Evolutionary conservation across 345 rosid genomes (phyloP).

Genomic region (Geranium rotundifolium): DNA sequence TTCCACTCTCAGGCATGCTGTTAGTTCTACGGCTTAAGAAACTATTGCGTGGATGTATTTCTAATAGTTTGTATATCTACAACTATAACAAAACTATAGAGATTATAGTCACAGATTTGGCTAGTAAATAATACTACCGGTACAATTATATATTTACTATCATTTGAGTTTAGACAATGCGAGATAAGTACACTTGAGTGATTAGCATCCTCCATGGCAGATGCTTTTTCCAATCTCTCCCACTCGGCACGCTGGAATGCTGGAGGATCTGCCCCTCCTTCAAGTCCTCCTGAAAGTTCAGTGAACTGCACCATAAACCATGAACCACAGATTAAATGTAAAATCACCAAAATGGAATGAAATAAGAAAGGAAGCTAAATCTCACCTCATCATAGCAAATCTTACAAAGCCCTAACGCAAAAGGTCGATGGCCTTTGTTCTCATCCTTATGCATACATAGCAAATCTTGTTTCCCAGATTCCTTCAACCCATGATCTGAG

Average conservation of each 20-base stretch:
- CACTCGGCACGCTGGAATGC: constrained; percentile 70
- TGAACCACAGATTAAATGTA: background rate
- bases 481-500: constrained; percentile 16
- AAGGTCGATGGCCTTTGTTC: constrained; percentile 13
- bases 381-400: constrained; percentile 61
- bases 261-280: constrained; percentile 85
- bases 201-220: constrained; percentile 25
- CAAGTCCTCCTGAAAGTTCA: constrained; percentile 62
- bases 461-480: constrained; percentile 25
- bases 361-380: constrained; percentile 4
- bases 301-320: constrained; percentile 36
- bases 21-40: too few relatives aligned
- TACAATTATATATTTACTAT: too few relatives aligned
- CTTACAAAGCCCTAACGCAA: constrained; percentile 61
- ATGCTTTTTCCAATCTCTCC: constrained; percentile 31
- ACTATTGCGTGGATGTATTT: too few relatives aligned
- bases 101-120: too few relatives aligned
- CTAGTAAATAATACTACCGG: too few relatives aligned
- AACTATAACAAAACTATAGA: too few relatives aligned
- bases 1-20: too few relatives aligned
- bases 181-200: constrained; percentile 20
- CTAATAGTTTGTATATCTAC: too few relatives aligned
- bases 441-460: constrained; percentile 57
- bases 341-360: background rate
- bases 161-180: background rate